These are phyloP conservation scores for Eucalyptus paniculata DNA, from an alignment of 345 rosid genomes.

Conservation along the genomic window DNA sequence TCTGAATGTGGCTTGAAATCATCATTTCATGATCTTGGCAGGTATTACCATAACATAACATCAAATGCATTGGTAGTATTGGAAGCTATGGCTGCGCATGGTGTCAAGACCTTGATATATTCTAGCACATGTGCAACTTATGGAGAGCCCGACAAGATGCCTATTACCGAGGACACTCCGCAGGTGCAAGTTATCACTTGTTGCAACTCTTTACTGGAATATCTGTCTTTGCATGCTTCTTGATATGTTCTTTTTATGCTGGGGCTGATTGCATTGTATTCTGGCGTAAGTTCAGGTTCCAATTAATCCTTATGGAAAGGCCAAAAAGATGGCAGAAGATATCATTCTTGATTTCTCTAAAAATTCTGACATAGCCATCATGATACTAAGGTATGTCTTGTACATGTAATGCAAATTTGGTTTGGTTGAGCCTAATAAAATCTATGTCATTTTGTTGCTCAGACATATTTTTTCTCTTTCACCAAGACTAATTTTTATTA, in stretches of 20 bases:
- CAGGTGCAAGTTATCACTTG: slow-evolving; percentile 35
- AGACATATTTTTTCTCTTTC: neutral
- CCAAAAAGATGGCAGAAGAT: slow-evolving; percentile 99
- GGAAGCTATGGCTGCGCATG: slow-evolving; percentile 76
- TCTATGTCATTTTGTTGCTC: neutral
- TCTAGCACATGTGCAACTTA: slow-evolving; percentile 99
- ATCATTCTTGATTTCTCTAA: slow-evolving; percentile 86
- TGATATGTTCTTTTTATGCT: neutral
- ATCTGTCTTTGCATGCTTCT: neutral
- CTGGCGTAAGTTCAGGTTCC: slow-evolving; percentile 33
- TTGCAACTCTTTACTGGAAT: neutral
- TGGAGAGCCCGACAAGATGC: slow-evolving; percentile 97
- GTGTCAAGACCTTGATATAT: slow-evolving; percentile 83
- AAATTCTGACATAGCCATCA: slow-evolving; percentile 81
- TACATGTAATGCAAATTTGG: neutral
- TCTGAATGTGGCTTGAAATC: neutral
- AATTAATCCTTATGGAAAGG: slow-evolving; percentile 96
- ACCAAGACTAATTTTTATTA: neutral
- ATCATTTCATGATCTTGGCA: slow-evolving; percentile 10
- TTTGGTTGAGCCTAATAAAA: neutral
- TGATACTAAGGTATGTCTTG: slow-evolving; percentile 69
- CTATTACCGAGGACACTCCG: slow-evolving; percentile 76
- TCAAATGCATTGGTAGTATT: slow-evolving; percentile 85
- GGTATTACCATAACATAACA: slow-evolving; percentile 96
- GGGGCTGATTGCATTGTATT: neutral